Conservation (phyloP, 1,284 basidiomycete species). For the Volvariella volvacea region DNA sequence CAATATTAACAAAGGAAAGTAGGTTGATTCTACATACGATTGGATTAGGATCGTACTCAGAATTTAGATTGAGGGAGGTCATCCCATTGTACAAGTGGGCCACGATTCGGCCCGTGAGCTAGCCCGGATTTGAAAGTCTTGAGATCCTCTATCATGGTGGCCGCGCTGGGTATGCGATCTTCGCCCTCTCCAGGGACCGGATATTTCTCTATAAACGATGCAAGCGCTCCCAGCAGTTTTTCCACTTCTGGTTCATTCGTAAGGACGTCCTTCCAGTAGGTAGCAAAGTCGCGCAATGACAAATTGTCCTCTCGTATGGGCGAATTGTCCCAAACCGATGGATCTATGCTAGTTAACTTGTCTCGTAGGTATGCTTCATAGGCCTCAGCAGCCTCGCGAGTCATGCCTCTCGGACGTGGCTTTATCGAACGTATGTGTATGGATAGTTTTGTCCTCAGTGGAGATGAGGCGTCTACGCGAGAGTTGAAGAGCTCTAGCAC, state of each 20-base stretch:
- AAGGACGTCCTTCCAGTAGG: conserved; percentile 33
- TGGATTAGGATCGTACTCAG: conserved; percentile 13
- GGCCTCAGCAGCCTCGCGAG: conserved; percentile 55
- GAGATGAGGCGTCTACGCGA: conserved; percentile 66
- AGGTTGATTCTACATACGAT: not conserved
- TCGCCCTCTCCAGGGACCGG: conserved; percentile 45
- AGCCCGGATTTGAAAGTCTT: conserved; percentile 66
- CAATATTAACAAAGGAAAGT: not conserved
- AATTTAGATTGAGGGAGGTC: conserved; percentile 51
- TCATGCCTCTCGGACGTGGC: conserved; percentile 54
- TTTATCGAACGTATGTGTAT: conserved; percentile 75
- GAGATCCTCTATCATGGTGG: conserved; percentile 64
- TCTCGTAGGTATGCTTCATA: conserved; percentile 53
- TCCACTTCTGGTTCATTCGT: conserved; percentile 20
- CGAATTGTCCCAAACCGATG: conserved; percentile 49
- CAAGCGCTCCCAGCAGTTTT: conserved; percentile 45
- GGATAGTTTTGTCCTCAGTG: conserved; percentile 72
- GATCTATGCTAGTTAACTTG: not conserved
- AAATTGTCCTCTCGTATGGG: conserved; percentile 40
- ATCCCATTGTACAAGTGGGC: conserved; percentile 59
- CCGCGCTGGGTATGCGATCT: conserved; percentile 41
- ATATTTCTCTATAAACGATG: conserved; percentile 44
- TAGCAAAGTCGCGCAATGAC: conserved; percentile 35
- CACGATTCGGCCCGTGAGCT: conserved; percentile 41
- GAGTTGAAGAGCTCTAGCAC: conserved; percentile 71